Base-by-base conservation (phyloP, 768 basidiomycete species). In the Leccinum boreale region DNA sequence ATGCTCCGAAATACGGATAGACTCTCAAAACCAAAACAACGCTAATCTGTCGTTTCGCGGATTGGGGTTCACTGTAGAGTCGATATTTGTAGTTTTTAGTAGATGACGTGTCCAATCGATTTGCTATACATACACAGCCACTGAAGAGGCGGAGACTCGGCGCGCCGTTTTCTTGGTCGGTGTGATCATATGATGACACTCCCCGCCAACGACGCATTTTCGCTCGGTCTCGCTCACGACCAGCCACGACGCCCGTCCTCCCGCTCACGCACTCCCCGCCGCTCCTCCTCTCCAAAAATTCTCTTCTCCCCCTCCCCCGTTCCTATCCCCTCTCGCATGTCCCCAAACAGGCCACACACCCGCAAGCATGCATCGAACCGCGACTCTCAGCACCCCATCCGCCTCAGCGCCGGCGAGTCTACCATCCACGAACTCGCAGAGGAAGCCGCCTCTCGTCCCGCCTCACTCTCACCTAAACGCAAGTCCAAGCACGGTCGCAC, bases 1-100 rank as follows among this genome's bases (percentile, higher is more conserved):
- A 89, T 77, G 75, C 84, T 87, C 84, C 90, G 87, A 84, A 67
- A 92, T 53, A 90, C 80, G 60, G 71, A 85, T 50, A 50, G 70
- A 63, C 78, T 80, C 79, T 78, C 77, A 71, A 82, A 82, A 85
- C 85, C 82, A 77, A 33, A 73, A 83, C 80, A 86, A 79, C 85
- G 67, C 58, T 63, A 62, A 52, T 68, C 64, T 59, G 56, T 33
- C 23, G 7, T 33, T n/a, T 42, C 35, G 62, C 33, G 50, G 70
- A 57, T 61, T 49, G 49, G 66, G 12, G 70, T 72, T 72, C 70
- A 73, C 70, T 60, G 66, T 67, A 72, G 70, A 72, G 70, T 65
- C 72, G 58, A 72, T 60, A 71, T 48, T 15, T 31, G 29, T 23
- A 42, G 9, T 42, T 42, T 45, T 10, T 46, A 46, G n/a, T 42